Evolutionary conservation across 2,329 filamentous ascomycete species (phyloP).

Genomic region (Cadophora sp.): DNA sequence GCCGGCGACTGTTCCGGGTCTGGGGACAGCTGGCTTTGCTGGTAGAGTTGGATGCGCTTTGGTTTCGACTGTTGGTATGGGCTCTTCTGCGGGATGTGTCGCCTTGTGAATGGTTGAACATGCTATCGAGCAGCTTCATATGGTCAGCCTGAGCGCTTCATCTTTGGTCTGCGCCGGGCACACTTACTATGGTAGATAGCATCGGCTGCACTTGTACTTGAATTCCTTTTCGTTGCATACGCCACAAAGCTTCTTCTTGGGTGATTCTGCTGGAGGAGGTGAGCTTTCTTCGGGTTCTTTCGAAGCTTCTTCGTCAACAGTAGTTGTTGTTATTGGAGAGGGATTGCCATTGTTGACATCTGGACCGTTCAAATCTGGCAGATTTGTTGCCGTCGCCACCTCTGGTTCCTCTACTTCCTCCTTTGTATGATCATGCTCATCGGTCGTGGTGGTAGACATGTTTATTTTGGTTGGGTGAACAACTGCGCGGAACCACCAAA

Average conservation of each 20-base stretch:
- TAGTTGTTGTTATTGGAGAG: background rate
- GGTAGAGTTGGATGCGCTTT: conserved; percentile 24
- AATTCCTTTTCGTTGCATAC: conserved; percentile 58
- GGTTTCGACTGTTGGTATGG: conserved; percentile 25
- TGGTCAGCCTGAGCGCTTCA: conserved; percentile 20
- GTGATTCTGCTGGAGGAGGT: background rate
- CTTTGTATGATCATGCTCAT: conserved; percentile 6
- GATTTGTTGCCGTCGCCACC: conserved; percentile 6
- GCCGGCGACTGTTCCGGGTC: conserved; percentile 38
- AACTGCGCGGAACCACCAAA: background rate
- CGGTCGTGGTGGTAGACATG: conserved; percentile 18
- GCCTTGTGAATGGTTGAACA: conserved; percentile 61
- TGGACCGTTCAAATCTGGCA: background rate
- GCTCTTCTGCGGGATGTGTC: conserved; percentile 37
- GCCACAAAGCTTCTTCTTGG: conserved; percentile 54
- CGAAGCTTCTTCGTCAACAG: conserved; percentile 9
- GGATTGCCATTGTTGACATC: background rate
- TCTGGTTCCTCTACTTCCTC: conserved; percentile 3
- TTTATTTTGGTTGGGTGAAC: conserved; percentile 2
- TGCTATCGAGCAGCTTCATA: conserved; percentile 61
- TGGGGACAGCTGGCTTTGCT: conserved; percentile 19
- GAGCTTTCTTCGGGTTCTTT: conserved; percentile 2
- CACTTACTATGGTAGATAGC: conserved; percentile 63
- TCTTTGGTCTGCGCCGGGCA: background rate
- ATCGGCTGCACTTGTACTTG: conserved; percentile 70